Evolutionary conservation across 2,329 filamentous ascomycete genomes (phyloP), one percentile per base, ranked within the genome.

Genomic region (Drechslera avenae): DNA sequence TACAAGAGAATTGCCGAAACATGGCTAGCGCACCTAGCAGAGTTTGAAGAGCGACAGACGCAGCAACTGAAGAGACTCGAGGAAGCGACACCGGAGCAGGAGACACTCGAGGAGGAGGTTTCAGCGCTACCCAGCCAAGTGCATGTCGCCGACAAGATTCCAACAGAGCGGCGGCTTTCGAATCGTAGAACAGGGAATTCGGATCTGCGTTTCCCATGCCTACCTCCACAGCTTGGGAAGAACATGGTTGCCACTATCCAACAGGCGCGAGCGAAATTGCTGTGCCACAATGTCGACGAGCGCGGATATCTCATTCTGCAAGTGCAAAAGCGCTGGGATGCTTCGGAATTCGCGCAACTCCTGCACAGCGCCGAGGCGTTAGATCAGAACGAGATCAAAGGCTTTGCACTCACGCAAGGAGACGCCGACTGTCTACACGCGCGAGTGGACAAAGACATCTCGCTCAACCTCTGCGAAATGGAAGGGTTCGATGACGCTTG

Each of bases 251-350:
- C 10, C 2, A 41, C 45, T 19, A 53, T 53, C 21, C 14, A 45
- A 16, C 0, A 49, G 16, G 45, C 44, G 14, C 39, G 16, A 23
- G 2, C 32, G 1, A n/a, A 30, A 6, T 12, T 48, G 36, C 0
- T 3, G 7, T 21, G 10, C 26, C 7, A 45, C 3, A 28, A 44
- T 14, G 35, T 49, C 9, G 14, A 48, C 3, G 18, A 53, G 21
- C 39, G 31, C 13, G 16, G 50, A 21, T 53, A 49, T 23, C 45
- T 53, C 4, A 45, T 53, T 8, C 26, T 53, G 8, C 12, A 52
- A 30, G 39, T 43, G 14, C 13, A 47, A 18, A 2, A 41, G 12
- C 4, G 3, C 23, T 47, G 14, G 33, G 26, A 46, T 42, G n/a
- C 28, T 12, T 47, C 13, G 18, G 43, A 52, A 42, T 39, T 52